Evolutionary conservation across 257 asterid genomes (phyloP).

Genomic region (Knoxia roxburghii): DNA sequence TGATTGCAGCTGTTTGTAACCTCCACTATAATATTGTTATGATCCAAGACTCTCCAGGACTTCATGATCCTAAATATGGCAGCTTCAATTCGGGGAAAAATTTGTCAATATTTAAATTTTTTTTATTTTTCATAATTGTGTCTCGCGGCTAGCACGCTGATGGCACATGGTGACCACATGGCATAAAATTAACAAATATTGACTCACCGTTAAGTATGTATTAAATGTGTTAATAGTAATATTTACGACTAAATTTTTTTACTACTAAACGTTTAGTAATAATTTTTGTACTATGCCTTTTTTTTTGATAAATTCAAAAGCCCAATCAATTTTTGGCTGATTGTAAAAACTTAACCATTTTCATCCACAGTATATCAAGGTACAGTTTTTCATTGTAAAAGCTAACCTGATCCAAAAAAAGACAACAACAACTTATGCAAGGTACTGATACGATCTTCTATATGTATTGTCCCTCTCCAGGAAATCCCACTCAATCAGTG

Average conservation of each 20-base stretch:
- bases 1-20: slow-evolving; percentile 78
- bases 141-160: no score
- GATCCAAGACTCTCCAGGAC: slow-evolving; percentile 78
- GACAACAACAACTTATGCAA: slow-evolving; percentile 39
- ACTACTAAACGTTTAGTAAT: no score
- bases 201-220: no score
- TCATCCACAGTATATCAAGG: slow-evolving; percentile 11
- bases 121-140: no score
- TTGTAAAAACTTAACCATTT: slow-evolving; percentile 7
- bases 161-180: no score
- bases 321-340: background rate
- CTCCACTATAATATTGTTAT: slow-evolving; percentile 74
- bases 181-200: no score
- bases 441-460: slow-evolving; percentile 62
- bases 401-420: slow-evolving; percentile 13
- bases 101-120: no score
- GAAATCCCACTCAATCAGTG: slow-evolving; percentile 79
- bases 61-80: slow-evolving; percentile 87
- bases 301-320: no score
- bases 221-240: no score
- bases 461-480: slow-evolving; percentile 74
- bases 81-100: slow-evolving; percentile 92
- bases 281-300: no score
- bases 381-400: slow-evolving; percentile 9
- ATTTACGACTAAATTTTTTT: no score